These are phyloP conservation scores for Pelagomonas calceolata DNA, from an alignment of 108 stramenopile genomes.

Conservation along the genomic window DNA sequence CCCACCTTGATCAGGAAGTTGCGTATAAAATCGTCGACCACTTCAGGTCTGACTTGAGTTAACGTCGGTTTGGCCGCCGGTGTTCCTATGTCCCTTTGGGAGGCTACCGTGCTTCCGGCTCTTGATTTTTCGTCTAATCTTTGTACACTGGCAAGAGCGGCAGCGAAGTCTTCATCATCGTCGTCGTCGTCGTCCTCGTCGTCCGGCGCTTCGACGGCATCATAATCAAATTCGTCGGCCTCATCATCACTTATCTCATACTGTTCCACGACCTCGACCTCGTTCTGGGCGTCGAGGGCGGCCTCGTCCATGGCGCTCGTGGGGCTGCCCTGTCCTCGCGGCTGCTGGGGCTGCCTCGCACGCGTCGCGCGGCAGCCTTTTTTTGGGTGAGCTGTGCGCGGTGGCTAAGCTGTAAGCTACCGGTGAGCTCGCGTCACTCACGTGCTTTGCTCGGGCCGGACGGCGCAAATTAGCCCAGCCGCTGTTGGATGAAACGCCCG, in stretches of 20 bases:
- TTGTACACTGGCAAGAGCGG: constrained; percentile 28
- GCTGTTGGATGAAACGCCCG: no score
- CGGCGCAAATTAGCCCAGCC: no score
- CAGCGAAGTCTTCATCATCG: constrained; percentile 30
- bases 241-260: constrained; percentile 10
- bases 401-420: no score
- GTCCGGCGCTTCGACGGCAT: constrained; percentile 16
- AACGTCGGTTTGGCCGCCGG: neutral
- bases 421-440: no score
- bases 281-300: neutral
- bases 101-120: constrained; percentile 5
- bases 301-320: no score
- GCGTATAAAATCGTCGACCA: constrained; percentile 52
- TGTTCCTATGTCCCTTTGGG: neutral
- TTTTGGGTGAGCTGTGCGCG: no score
- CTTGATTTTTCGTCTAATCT: constrained; percentile 1
- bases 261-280: constrained; percentile 10
- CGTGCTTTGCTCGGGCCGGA: no score
- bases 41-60: constrained; percentile 35
- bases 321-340: no score
- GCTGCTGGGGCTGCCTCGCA: no score
- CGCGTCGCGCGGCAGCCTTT: no score
- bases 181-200: constrained; percentile 30
- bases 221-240: constrained; percentile 18
- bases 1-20: constrained; percentile 53